Conservation (phyloP, 2,329 filamentous ascomycete genomes). For the Colletotrichum brevisporum region DNA sequence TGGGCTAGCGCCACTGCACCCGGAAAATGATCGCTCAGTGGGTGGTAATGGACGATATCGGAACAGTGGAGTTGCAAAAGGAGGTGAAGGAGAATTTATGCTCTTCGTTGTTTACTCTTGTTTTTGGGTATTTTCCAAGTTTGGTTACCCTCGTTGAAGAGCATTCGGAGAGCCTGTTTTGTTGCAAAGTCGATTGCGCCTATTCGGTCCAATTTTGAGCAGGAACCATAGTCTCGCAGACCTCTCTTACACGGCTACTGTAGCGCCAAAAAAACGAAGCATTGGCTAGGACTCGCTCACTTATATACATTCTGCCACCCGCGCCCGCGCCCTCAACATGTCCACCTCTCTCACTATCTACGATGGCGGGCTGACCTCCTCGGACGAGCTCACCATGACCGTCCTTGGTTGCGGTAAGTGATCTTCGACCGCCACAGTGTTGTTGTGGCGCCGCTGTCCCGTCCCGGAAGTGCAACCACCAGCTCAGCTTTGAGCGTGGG, state of each 20-base stretch:
- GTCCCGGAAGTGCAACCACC: too few relatives aligned
- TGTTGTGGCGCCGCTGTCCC: too few relatives aligned
- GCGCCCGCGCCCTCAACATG: conserved; percentile 43
- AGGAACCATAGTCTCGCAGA: not conserved
- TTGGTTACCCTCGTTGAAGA: not conserved
- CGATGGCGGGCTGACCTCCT: conserved; percentile 45
- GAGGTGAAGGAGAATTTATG: conserved; percentile 31
- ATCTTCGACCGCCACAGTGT: not conserved
- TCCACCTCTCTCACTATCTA: conserved; percentile 51
- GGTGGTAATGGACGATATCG: conserved; percentile 33
- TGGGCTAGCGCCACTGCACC: conserved; percentile 13
- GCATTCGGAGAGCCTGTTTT: not conserved
- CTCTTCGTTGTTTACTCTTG: conserved; percentile 14
- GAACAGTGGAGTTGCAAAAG: conserved; percentile 37
- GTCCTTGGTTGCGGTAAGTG: conserved; percentile 84
- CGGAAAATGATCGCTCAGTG: conserved; percentile 26
- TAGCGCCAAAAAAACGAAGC: not conserved
- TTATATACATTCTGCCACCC: conserved; percentile 10
- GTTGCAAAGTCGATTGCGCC: not conserved
- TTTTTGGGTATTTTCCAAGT: not conserved
- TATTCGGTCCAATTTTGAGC: not conserved
- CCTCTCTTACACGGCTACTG: not conserved
- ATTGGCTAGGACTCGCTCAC: conserved; percentile 21
- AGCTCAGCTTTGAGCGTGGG: too few relatives aligned
- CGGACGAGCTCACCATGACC: conserved; percentile 76